phyloP scores from a whole-genome alignment of 1,284 basidiomycete species.

The Marasmius sp. region DNA sequence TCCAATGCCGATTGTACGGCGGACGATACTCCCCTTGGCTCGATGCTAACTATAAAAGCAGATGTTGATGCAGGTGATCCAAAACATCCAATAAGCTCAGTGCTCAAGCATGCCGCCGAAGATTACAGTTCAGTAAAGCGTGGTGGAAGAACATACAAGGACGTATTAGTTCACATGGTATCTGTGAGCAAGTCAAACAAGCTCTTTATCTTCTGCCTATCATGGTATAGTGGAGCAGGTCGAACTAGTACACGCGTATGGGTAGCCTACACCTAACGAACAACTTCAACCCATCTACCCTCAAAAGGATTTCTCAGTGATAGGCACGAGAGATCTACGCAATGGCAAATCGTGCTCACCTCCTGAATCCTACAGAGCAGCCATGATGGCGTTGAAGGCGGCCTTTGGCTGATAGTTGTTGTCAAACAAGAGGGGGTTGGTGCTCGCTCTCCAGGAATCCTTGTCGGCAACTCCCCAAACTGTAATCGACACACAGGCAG shows the following conservation, averaged over 20 bases:
- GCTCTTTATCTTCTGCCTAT: background rate
- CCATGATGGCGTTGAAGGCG: constrained; percentile 44
- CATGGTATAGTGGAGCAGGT: background rate
- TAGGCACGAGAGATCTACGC: background rate
- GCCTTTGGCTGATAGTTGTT: constrained; percentile 45
- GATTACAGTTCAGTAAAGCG: too few species aligned
- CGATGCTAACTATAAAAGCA: too few species aligned
- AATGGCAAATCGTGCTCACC: background rate
- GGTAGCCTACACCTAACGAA: too few species aligned
- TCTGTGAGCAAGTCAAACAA: too few species aligned
- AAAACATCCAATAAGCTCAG: too few species aligned
- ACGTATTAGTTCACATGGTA: too few species aligned
- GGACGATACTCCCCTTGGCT: too few species aligned
- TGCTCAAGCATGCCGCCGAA: too few species aligned
- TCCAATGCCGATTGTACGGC: too few species aligned
- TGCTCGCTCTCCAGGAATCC: constrained; percentile 46
- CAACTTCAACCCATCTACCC: too few species aligned
- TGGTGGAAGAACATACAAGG: too few species aligned
- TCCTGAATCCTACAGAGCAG: constrained; percentile 19
- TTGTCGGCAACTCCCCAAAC: constrained; percentile 48
- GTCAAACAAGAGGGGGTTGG: constrained; percentile 43
- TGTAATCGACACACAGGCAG: constrained; percentile 48
- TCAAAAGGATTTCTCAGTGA: background rate
- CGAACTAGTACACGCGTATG: background rate
- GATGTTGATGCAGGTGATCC: too few species aligned